A percentile compares a stretch with the other conserved stretches of the same genome.
Conservation (phyloP, 768 basidiomycete genomes). For the Boletus edulis region DNA sequence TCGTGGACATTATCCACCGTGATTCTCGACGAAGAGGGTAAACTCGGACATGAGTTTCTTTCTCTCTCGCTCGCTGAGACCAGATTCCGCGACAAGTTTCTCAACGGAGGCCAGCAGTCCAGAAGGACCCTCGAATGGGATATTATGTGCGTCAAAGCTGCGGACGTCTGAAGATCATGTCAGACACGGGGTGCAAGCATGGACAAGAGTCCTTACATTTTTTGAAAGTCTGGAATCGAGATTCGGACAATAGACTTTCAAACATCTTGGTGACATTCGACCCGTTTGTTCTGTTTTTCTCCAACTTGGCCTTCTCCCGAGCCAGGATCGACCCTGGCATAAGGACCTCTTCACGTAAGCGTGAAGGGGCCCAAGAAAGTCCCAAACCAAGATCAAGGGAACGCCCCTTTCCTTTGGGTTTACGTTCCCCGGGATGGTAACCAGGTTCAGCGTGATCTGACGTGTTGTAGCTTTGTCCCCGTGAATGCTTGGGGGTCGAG, state of each 20-base stretch:
- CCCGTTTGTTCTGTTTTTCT: conserved; percentile 18
- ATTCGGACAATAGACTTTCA: conserved; percentile 33
- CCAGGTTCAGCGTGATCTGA: conserved; percentile 18
- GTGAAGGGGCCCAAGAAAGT: conserved; percentile 70
- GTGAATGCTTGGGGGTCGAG: conserved; percentile 23
- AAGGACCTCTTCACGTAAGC: conserved; percentile 64
- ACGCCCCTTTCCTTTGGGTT: conserved; percentile 53
- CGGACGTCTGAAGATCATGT: conserved; percentile 53
- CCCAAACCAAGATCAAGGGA: conserved; percentile 71
- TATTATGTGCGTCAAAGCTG: conserved; percentile 70
- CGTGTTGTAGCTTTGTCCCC: conserved; percentile 25
- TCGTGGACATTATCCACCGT: conserved; percentile 18
- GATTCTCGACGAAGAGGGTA: conserved; percentile 49
- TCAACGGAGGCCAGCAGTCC: conserved; percentile 69
- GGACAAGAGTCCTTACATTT: conserved; percentile 50
- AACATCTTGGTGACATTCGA: conserved; percentile 38
- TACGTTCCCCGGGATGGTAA: conserved; percentile 14
- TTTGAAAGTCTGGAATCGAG: conserved; percentile 47
- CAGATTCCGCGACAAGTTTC: conserved; percentile 51
- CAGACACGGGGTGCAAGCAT: conserved; percentile 6
- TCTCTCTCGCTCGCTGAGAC: conserved; percentile 48
- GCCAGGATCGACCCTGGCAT: conserved; percentile 38
- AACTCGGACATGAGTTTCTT: conserved; percentile 56
- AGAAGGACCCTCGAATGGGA: conserved; percentile 70
- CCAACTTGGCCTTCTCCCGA: conserved; percentile 29